These are phyloP conservation scores for Theobroma grandiflorum DNA, from an alignment of 441 rosid genomes.

Conservation along the genomic window DNA sequence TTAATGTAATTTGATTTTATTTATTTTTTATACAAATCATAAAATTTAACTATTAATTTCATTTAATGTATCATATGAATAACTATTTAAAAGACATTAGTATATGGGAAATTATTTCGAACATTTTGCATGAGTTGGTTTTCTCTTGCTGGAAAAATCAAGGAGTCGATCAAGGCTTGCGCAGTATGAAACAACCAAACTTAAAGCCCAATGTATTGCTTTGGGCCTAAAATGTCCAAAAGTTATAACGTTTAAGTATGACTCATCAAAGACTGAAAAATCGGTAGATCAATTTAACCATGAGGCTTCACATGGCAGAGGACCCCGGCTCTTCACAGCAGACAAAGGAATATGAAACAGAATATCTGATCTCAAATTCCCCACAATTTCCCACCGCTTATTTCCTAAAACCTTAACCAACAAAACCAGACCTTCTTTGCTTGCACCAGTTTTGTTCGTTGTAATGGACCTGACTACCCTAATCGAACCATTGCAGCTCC, in stretches of 20 bases:
- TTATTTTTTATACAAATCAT: too few relatives aligned
- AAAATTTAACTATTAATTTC: too few relatives aligned
- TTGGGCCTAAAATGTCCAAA: not conserved
- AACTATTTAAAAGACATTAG: too few relatives aligned
- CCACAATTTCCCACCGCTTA: not conserved
- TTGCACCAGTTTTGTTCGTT: not conserved
- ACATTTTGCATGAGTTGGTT: too few relatives aligned
- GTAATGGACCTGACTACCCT: not conserved
- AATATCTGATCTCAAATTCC: conserved; percentile 5
- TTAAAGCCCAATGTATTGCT: not conserved
- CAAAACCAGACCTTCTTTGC: not conserved
- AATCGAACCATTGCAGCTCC: not conserved
- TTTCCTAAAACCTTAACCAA: not conserved
- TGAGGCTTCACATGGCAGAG: not conserved
- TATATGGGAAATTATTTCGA: too few relatives aligned
- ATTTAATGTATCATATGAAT: too few relatives aligned
- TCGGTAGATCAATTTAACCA: not conserved
- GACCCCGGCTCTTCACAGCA: not conserved
- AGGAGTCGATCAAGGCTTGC: too few relatives aligned
- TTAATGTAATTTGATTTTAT: too few relatives aligned
- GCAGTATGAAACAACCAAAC: too few relatives aligned
- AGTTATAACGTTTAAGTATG: not conserved
- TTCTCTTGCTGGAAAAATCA: too few relatives aligned
- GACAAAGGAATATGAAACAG: not conserved
- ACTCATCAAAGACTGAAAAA: not conserved